Evolutionary conservation across 768 basidiomycete genomes (phyloP).

Genomic region (Heimioporus sp.): DNA sequence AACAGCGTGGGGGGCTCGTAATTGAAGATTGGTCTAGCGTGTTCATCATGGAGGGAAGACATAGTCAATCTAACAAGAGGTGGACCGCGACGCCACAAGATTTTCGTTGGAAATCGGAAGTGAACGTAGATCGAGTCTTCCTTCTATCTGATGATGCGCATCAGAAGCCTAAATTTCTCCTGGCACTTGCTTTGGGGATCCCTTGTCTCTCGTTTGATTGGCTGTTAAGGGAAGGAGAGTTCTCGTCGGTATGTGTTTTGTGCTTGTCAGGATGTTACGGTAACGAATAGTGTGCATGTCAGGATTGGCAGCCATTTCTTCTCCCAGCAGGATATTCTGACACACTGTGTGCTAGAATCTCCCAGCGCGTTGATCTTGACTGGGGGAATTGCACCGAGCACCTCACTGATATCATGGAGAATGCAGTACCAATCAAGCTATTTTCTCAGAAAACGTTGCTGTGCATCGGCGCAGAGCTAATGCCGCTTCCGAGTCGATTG

Average conservation of each 20-base stretch:
- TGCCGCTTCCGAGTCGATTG: conserved; percentile 37
- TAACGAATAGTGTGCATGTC: conserved; percentile 16
- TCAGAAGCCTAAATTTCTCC: conserved; percentile 77
- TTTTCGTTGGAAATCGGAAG: conserved; percentile 40
- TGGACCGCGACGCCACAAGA: conserved; percentile 54
- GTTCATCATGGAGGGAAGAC: conserved; percentile 53
- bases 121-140: conserved; percentile 50
- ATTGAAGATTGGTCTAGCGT: conserved; percentile 62
- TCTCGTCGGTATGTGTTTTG: conserved; percentile 22
- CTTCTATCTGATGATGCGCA: conserved; percentile 63
- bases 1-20: conserved; percentile 51
- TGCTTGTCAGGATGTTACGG: conserved; percentile 1
- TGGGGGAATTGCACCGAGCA: conserved; percentile 53
- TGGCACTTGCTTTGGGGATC: conserved; percentile 82
- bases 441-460: conserved; percentile 56
- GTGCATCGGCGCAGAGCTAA: conserved; percentile 56
- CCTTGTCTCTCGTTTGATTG: conserved; percentile 71
- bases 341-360: conserved; percentile 38
- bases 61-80: conserved; percentile 41
- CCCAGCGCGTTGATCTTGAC: conserved; percentile 46
- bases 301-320: conserved; percentile 65
- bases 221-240: conserved; percentile 33
- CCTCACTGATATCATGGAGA: conserved; percentile 57
- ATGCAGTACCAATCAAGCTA: conserved; percentile 53
- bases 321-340: conserved; percentile 50